A percentile compares a stretch with the other conserved stretches of the same genome.
Conservation (phyloP, 352 stramenopile species). For the Globisporangium spinosum region DNA sequence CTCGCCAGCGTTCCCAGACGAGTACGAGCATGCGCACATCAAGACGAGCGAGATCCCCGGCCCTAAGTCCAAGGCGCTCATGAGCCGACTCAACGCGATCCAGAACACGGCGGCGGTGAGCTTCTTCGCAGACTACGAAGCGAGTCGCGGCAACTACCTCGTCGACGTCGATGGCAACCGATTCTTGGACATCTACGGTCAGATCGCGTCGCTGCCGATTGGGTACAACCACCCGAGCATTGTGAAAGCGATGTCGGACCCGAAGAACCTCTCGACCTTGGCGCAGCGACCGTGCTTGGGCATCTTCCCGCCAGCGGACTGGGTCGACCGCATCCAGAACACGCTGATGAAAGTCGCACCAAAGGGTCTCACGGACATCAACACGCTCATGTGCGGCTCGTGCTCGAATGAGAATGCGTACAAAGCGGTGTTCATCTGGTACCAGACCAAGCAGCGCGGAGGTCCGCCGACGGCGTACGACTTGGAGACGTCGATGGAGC, state of each 20-base stretch:
- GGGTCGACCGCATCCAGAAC: slow-evolving; percentile 61
- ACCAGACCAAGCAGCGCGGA: slow-evolving; percentile 67
- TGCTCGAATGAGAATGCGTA: slow-evolving; percentile 87
- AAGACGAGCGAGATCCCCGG: slow-evolving; percentile 56
- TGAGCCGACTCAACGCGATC: slow-evolving; percentile 42
- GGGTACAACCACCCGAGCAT: slow-evolving; percentile 87
- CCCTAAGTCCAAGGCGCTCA: slow-evolving; percentile 58
- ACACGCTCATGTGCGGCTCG: slow-evolving; percentile 86
- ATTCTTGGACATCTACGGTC: slow-evolving; percentile 80
- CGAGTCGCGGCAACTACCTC: slow-evolving; percentile 80
- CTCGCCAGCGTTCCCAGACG: slow-evolving; percentile 54
- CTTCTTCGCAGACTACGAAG: slow-evolving; percentile 78
- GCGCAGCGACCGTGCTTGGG: slow-evolving; percentile 73
- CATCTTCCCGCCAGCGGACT: slow-evolving; percentile 73
- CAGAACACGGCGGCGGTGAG: slow-evolving; percentile 69
- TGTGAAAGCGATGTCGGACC: slow-evolving; percentile 53
- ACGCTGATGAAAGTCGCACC: slow-evolving; percentile 63
- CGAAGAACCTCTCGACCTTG: slow-evolving; percentile 61
- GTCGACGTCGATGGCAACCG: slow-evolving; percentile 84
- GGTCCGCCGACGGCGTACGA: slow-evolving; percentile 60
- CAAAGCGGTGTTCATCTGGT: slow-evolving; percentile 88
- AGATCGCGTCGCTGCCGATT: slow-evolving; percentile 80
- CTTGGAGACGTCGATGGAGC: slow-evolving; percentile 65
- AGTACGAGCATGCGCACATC: slow-evolving; percentile 48
- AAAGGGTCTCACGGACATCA: slow-evolving; percentile 54